Evolutionary conservation across 371 early-diverging fungal species (phyloP).

Genomic region (Funneliformis caledonium): DNA sequence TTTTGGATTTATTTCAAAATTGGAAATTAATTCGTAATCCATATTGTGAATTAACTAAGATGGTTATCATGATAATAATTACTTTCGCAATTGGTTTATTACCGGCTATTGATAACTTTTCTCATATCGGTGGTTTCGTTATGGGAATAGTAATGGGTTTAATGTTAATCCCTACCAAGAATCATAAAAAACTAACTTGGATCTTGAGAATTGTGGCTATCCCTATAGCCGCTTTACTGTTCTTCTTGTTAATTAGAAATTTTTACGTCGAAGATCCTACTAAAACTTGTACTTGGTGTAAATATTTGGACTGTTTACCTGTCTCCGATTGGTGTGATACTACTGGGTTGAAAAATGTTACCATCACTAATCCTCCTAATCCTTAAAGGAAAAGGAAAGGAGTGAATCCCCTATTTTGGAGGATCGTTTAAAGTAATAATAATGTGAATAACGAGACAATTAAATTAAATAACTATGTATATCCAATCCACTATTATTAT

Average conservation of each 20-base stretch:
- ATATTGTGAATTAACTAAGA: slow-evolving; percentile 68
- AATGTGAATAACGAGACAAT: too few relatives aligned
- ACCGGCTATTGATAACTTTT: slow-evolving; percentile 81
- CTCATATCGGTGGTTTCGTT: slow-evolving; percentile 74
- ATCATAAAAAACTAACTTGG: slow-evolving; percentile 50
- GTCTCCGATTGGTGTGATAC: slow-evolving; percentile 52
- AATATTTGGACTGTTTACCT: slow-evolving; percentile 52
- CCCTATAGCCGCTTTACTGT: slow-evolving; percentile 48
- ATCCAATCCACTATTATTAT: too few relatives aligned
- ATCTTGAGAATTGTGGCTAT: slow-evolving; percentile 51
- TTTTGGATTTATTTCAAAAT: slow-evolving; percentile 81
- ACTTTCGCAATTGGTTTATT: slow-evolving; percentile 72
- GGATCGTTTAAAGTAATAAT: too few relatives aligned
- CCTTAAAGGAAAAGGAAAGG: neutral
- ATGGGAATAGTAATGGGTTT: slow-evolving; percentile 58
- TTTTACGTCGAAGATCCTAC: slow-evolving; percentile 58
- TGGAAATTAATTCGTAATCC: slow-evolving; percentile 76
- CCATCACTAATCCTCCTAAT: neutral
- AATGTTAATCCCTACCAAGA: slow-evolving; percentile 55
- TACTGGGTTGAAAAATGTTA: neutral
- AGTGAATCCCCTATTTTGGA: neutral
- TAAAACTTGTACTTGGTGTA: slow-evolving; percentile 52
- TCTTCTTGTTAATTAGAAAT: slow-evolving; percentile 47
- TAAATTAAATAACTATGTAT: too few relatives aligned
- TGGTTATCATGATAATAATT: slow-evolving; percentile 64